Evolutionary conservation across 148 eudicot species (phyloP), one percentile per base, ranked within the genome.

Genomic region (Camellia sinensis): DNA sequence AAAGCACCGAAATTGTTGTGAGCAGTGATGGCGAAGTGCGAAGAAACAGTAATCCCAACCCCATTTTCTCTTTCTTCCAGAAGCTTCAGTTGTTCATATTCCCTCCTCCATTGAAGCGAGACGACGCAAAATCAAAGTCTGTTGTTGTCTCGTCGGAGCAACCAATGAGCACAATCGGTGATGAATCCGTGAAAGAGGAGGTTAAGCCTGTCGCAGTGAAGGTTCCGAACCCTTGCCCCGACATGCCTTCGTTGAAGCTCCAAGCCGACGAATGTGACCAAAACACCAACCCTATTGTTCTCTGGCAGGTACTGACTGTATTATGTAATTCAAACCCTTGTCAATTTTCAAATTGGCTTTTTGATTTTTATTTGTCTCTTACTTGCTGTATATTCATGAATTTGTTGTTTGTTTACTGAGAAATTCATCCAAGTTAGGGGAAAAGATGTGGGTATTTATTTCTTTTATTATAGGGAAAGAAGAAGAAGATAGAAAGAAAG

Each of bases 291-390:
- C 89, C 89, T 48, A 41, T 80, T 0, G 77, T 85, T 61, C 84
- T 87, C 7, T 87, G 89, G 89, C 89, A 87, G 89, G 89, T 87
- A 67, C 2, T 68, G 12, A 67, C 2, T 68, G 12, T 81, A 2
- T 50, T 60, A 2, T 6, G 2, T 22, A 29, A 21, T 12, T 15
- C 2, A 50, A 78, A 40, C 13, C 50, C 22, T 67, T 8, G 77
- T 50, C 8, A 5, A 15, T 54, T 6, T 14, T 13, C 4, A 5
- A 5, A 5, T 54, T 40, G 64, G 12, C 0, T 6, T 9, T 44
- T 15, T 41, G 9, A 19, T 18, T 41, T 6, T 40, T 18, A 8
- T 59, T 75, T 61, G 15, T 41, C 44, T 61, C 14, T 56, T 60
- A 62, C 13, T 15, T 72, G 11, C 9, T 72, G 61, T 60, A 1